Conservation (phyloP, 148 eudicot species). For the Rhododendron simsii region DNA sequence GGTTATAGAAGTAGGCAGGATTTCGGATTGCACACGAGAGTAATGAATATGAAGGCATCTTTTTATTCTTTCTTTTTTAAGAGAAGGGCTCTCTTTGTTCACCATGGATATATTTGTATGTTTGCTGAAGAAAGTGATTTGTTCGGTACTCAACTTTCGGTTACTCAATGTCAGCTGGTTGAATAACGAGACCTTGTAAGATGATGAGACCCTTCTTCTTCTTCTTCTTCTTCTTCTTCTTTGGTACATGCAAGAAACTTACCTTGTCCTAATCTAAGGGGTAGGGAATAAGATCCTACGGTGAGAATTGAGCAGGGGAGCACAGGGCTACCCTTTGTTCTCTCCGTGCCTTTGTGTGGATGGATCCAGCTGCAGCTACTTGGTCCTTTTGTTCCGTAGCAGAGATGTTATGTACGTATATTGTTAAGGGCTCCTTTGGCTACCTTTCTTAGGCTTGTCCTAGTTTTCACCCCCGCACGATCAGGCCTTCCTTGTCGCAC, state of each 20-base stretch:
- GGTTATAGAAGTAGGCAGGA: neutral
- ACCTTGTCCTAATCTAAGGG: neutral
- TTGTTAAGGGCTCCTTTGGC: too few relatives aligned
- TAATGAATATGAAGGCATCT: neutral
- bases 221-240: neutral
- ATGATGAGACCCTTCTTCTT: neutral
- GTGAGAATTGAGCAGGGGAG: neutral
- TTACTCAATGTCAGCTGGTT: neutral
- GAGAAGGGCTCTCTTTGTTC: neutral
- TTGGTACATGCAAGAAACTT: too few relatives aligned
- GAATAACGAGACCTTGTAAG: neutral
- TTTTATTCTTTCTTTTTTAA: neutral
- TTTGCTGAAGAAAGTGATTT: neutral
- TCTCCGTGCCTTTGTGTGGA: too few relatives aligned
- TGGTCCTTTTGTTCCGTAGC: too few relatives aligned
- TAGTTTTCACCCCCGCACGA: too few relatives aligned
- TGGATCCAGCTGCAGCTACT: too few relatives aligned
- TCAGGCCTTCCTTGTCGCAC: too few relatives aligned
- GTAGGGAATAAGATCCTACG: neutral
- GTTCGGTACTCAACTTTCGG: neutral
- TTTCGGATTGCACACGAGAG: neutral
- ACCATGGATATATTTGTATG: neutral
- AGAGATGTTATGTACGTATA: too few relatives aligned
- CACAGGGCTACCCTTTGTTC: too few relatives aligned
- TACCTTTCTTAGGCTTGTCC: too few relatives aligned